Evolutionary conservation across 148 eudicot genomes (phyloP), one percentile per base, ranked within the genome.

Genomic region (Silene conica): DNA sequence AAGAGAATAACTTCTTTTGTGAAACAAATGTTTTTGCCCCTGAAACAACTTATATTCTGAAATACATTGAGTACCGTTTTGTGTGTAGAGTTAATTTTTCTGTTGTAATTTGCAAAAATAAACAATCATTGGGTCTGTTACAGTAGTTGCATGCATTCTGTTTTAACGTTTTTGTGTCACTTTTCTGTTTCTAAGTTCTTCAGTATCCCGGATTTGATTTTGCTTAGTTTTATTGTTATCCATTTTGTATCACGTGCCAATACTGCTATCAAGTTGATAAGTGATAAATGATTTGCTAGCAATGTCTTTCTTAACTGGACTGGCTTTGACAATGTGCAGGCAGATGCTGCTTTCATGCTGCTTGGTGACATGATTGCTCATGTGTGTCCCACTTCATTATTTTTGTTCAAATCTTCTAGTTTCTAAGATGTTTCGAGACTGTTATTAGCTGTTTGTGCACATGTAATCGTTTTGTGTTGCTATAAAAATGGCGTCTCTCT

Each of bases 271-370:
- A 13, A 23, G 14, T 1, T n/a, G 74, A 13, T 31, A 31, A 31
- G 34, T 31, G 34, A 3, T 48, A 59, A 18, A 60, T 58, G 46
- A 38, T 20, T 22, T 46, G 41, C 12, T 19, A n/a, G 23, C 18
- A 13, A 67, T 11, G 54, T 13, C 55, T 74, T 38, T 10, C 59
- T 28, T 54, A 19, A 69, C 63, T 73, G 45, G 56, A n/a, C 46
- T 18, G 22, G 58, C 64, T 65, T 63, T 67, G 59, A 43, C 55
- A 25, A 14, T 76, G 28, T 84, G 78, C 89, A 95, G 98, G 93
- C 87, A 57, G 99, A 95, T 87, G 92, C 92, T 79, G 92, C 96
- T 61, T 83, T 95, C 68, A 84, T 80, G 74, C 87, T 95, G 69
- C 89, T 95, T 63, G 87, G 94, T 38, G 84, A 86, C 76, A 67